These are phyloP conservation scores for Parmelia sp. DNA, from an alignment of 495 filamentous ascomycete species.

Conservation along the genomic window DNA sequence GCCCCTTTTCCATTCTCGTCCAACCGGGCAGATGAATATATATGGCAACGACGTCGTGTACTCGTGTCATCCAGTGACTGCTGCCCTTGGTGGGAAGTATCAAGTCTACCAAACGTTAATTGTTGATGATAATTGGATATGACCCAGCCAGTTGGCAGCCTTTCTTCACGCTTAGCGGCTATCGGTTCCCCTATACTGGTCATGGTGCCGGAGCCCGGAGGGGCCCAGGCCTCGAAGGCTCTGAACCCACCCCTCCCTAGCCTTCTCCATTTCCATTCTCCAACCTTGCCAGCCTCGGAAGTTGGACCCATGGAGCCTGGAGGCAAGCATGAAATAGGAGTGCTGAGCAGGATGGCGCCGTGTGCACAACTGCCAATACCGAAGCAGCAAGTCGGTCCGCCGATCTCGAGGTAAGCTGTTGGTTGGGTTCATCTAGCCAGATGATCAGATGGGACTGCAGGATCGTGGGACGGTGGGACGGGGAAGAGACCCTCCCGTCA, in stretches of 20 bases:
- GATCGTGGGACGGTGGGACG: slow-evolving; percentile 3
- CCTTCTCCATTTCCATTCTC: neutral
- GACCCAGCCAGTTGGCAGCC: neutral
- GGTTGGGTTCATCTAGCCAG: neutral
- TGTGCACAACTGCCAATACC: too few relatives aligned
- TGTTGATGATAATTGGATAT: too few relatives aligned
- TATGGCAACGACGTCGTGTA: neutral
- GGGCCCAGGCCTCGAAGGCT: neutral
- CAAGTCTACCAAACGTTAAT: too few relatives aligned
- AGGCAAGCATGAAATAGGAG: too few relatives aligned
- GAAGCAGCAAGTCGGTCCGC: neutral
- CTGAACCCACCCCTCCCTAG: too few relatives aligned
- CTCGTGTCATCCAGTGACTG: neutral
- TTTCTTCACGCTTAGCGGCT: neutral
- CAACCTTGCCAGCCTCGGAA: neutral
- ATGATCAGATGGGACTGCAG: neutral
- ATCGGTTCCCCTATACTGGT: neutral
- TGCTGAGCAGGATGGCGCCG: neutral
- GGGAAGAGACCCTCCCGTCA: slow-evolving; percentile 3
- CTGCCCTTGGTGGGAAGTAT: neutral
- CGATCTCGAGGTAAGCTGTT: slow-evolving; percentile 11
- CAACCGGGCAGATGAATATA: neutral
- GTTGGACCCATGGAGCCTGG: neutral
- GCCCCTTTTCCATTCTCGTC: neutral
- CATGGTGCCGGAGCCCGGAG: neutral